phyloP scores from a whole-genome alignment of 2,329 filamentous ascomycete species.

The Penicillium sp. region DNA sequence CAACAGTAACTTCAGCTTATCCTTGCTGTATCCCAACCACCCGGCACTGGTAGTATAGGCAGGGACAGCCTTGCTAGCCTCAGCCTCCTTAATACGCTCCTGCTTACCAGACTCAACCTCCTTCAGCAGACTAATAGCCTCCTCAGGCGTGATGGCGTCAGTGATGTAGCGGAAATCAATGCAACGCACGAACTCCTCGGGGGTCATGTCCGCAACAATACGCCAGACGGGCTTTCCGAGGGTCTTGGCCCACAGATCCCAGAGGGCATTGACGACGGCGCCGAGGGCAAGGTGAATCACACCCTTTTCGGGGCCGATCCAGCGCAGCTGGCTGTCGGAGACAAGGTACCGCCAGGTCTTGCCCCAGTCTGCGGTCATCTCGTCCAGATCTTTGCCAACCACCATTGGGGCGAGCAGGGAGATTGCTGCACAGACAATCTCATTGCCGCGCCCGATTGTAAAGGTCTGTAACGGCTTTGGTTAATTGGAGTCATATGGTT shows the following conservation, averaged over 20 bases:
- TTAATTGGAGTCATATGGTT: conserved; percentile 1
- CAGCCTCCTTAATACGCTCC: conserved; percentile 68
- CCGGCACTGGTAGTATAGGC: conserved; percentile 89
- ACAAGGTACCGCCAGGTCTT: conserved; percentile 90
- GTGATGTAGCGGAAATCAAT: conserved; percentile 96
- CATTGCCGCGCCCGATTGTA: conserved; percentile 69
- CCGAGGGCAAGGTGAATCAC: conserved; percentile 90
- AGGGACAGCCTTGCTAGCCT: conserved; percentile 71
- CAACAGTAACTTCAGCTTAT: conserved; percentile 76
- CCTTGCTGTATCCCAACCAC: conserved; percentile 87
- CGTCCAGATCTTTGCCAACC: conserved; percentile 69
- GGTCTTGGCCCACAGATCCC: conserved; percentile 92
- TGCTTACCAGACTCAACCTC: conserved; percentile 66
- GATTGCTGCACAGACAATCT: conserved; percentile 86
- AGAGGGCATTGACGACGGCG: conserved; percentile 84
- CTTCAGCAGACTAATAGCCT: conserved; percentile 70
- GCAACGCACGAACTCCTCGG: conserved; percentile 79
- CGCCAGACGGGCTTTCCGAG: conserved; percentile 86
- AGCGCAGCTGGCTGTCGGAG: conserved; percentile 82
- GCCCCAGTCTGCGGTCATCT: conserved; percentile 77
- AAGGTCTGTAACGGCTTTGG: conserved; percentile 34
- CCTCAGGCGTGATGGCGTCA: conserved; percentile 83
- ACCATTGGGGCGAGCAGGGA: conserved; percentile 73
- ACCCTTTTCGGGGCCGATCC: conserved; percentile 92
- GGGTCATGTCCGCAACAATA: conserved; percentile 84